Evolutionary conservation across 805 yeast species (phyloP), one percentile per base, ranked within the genome.

Genomic region (Cyberlindnera lachancei): DNA sequence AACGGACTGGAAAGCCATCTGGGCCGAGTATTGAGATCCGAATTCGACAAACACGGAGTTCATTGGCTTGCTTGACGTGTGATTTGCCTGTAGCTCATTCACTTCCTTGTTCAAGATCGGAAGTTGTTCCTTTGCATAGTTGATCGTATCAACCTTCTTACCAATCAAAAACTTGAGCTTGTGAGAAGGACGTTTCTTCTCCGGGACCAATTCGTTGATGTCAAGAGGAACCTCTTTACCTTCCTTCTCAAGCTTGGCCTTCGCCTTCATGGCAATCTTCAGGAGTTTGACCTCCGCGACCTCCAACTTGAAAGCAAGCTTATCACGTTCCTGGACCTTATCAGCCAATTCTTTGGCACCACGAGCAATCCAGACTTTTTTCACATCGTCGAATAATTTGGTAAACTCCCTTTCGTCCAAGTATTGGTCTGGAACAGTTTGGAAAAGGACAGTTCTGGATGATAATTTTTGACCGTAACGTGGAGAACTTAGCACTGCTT

Each of bases 391-490:
- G 50, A 86, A 88, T 36, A 88, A 53, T 51, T 79, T 79, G 46
- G 71, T 64, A 38, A 90, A 73, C 46, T 83, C 86, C 35, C 68
- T 64, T 51, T 81, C 94, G 52, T 75, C 76, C 36, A 85, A 62
- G 48, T 74, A 73, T 36, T 77, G 71, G 36, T 78, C 73, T 9
- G 96, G 92, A 6, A 87, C 90, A 7, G 83, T 73, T 58, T 83
- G 94, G 56, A 88, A 76, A 31, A 90, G 64, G 2, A 90, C 85
- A 2, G 90, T 81, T 54, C 95, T 75, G 10, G 90, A 79, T 12
- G 90, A 70, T 23, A 83, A 56, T 45, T 75, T 76, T 37, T 70
- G 67, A 25, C 94, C 82, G 53, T 85, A 85, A 40, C 75, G 69
- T 14, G 95, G 95, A 8, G 94, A 73, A 2, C 96, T 69, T 35